Evolutionary conservation across 2,329 filamentous ascomycete species (phyloP).

Genomic region (Blastomyces percursus): DNA sequence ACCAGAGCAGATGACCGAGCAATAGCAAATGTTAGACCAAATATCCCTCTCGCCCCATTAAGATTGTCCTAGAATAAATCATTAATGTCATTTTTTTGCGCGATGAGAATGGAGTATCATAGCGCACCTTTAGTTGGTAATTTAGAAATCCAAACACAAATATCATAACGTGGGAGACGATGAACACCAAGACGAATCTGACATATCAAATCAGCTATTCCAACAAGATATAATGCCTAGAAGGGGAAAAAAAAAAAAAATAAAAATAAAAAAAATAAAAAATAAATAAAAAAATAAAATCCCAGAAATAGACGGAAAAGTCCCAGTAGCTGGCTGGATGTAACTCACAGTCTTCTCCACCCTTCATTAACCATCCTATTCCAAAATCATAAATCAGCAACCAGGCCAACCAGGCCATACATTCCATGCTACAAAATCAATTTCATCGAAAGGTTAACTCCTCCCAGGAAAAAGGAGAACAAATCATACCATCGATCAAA

Average conservation of each 20-base stretch:
- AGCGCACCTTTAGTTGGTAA: conserved; percentile 55
- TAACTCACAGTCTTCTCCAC: conserved; percentile 62
- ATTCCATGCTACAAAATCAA: not conserved
- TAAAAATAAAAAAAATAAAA: no score
- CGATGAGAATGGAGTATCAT: not conserved
- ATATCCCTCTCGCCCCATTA: conserved; percentile 52
- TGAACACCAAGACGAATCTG: conserved; percentile 67
- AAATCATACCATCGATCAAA: conserved; percentile 55
- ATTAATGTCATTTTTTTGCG: not conserved
- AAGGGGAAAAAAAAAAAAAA: not conserved
- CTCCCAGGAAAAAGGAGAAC: not conserved
- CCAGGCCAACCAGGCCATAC: not conserved
- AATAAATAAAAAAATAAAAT: no score
- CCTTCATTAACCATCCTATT: conserved; percentile 73
- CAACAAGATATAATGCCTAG: not conserved
- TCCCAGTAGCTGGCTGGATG: not conserved
- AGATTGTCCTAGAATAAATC: conserved; percentile 50
- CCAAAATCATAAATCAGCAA: not conserved
- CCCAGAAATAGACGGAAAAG: no score
- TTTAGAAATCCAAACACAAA: conserved; percentile 73
- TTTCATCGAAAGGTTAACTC: not conserved
- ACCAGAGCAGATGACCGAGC: conserved; percentile 65
- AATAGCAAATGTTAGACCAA: conserved; percentile 66
- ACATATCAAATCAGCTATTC: not conserved
- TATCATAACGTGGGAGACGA: conserved; percentile 61